Evolutionary conservation across 2,329 filamentous ascomycete species (phyloP), one percentile per base, ranked within the genome.

Genomic region (Cucurbitaria berberidis): DNA sequence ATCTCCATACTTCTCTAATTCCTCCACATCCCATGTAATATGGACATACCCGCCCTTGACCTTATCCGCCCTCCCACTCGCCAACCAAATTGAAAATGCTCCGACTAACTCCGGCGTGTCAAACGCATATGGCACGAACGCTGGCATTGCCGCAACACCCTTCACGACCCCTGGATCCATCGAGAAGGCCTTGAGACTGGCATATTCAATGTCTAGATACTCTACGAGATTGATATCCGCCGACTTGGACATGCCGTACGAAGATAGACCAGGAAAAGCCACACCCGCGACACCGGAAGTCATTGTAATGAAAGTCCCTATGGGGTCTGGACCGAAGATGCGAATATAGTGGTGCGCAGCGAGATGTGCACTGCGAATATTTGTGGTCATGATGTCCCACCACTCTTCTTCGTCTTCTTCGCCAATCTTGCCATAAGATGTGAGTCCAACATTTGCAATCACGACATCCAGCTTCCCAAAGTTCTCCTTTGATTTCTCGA

Each of bases 341-440:
- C 26, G 21, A 26, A 62, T 52, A 21, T 49, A 63, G 16, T 57
- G 43, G 29, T 61, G 60, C 10, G 50, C 52, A 18, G 59, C 40
- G 24, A 55, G 52, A 19, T 56, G 44, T 10, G 57, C 54, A 18
- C 54, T 54, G 10, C 49, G 40, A 3, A 61, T 43, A 27, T 64
- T 60, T 3, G 42, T 52, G 1, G 36, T 55, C 21, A 53, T 48
- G 10, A 49, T 38, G 7, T 45, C 27, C 48, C 48, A 50, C 48
- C 55, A 53, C 13, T 22, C 27, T 16, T 55, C 51, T 8, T 51
- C 29, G 2, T 51, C 45, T 15, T 22, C 10, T 13, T 39, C 29
- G 5, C 54, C 49, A 13, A 55, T 45, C 6, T 18, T 46, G 15
- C 26, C 48, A 19, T 45, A 22, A 7, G 29, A 34, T 16, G 41